Evolutionary conservation across 371 early-diverging fungal species (phyloP).

Genomic region (Rhizopus stolonifer): DNA sequence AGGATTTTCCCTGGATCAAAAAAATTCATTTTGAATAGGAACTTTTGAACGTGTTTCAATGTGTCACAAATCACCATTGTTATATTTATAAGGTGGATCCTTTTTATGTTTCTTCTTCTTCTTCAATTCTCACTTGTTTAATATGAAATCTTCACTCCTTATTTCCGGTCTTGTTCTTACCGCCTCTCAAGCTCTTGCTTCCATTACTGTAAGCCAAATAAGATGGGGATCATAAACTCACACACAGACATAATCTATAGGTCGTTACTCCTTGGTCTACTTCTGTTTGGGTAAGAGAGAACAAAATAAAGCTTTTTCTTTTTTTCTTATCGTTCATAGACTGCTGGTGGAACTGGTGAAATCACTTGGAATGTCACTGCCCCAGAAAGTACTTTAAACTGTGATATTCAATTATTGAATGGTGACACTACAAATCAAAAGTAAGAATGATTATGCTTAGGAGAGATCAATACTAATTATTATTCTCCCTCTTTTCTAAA

Average conservation of each 20-base stretch:
- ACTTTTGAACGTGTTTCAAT: conserved; percentile 25
- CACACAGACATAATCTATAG: conserved; percentile 15
- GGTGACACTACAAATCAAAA: conserved; percentile 41
- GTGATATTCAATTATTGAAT: conserved; percentile 47
- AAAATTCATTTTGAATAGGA: not conserved
- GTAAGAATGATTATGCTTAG: conserved; percentile 24
- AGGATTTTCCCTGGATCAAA: too few relatives aligned
- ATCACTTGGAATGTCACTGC: conserved; percentile 42
- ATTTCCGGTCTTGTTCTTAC: conserved; percentile 20
- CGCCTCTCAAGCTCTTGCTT: conserved; percentile 23
- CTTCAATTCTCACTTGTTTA: conserved; percentile 6
- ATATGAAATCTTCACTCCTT: conserved; percentile 29
- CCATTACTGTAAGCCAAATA: conserved; percentile 18
- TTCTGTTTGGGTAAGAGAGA: conserved; percentile 36
- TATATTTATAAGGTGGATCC: not conserved
- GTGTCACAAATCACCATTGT: conserved; percentile 25
- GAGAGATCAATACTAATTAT: not conserved
- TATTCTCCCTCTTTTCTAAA: not conserved
- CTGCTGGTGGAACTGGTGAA: conserved; percentile 41
- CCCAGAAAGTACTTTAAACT: conserved; percentile 32
- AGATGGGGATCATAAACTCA: not conserved
- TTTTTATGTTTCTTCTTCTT: not conserved
- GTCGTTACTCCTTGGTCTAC: conserved; percentile 44
- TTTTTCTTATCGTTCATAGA: conserved; percentile 18
- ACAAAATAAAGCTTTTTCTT: not conserved